Evolutionary conservation across 228 moss, liverwort and hornwort species (phyloP).

Genomic region (Sphagnum magellanicum): DNA sequence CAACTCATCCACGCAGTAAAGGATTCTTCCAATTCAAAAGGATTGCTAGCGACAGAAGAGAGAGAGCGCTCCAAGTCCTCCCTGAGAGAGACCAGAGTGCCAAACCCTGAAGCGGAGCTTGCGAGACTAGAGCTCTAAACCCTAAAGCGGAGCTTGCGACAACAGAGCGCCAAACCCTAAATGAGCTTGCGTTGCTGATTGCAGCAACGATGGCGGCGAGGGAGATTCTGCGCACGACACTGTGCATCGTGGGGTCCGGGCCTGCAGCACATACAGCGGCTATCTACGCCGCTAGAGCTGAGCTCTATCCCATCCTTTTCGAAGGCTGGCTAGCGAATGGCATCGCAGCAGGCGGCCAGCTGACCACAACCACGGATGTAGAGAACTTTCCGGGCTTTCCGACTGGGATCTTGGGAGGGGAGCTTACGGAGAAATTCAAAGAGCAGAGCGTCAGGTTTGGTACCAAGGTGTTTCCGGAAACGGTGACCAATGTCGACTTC

Average conservation of each 20-base stretch:
- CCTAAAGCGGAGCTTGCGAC: too few species aligned
- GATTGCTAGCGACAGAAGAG: too few species aligned
- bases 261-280: conserved; percentile 99
- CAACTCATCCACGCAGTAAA: too few species aligned
- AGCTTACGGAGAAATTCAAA: conserved; percentile 67
- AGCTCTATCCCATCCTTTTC: conserved; percentile 72
- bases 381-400: conserved; percentile 99
- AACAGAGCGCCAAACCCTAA: too few species aligned
- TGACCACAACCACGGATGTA: conserved; percentile 92
- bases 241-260: conserved; percentile 88
- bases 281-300: conserved; percentile 73
- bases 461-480: conserved; percentile 71
- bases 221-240: conserved; percentile 33
- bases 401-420: conserved; percentile 63
- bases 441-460: conserved; percentile 80
- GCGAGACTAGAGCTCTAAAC: too few species aligned
- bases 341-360: conserved; percentile 80
- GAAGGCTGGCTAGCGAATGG: conserved; percentile 99
- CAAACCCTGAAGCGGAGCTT: too few species aligned
- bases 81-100: too few species aligned
- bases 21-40: too few species aligned
- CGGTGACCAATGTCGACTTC: conserved; percentile 70
- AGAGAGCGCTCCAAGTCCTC: too few species aligned
- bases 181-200: too few species aligned
- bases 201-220: too few species aligned